Base-by-base conservation (phyloP, 805 yeast genomes). In the Yarrowia keelungensis region DNA sequence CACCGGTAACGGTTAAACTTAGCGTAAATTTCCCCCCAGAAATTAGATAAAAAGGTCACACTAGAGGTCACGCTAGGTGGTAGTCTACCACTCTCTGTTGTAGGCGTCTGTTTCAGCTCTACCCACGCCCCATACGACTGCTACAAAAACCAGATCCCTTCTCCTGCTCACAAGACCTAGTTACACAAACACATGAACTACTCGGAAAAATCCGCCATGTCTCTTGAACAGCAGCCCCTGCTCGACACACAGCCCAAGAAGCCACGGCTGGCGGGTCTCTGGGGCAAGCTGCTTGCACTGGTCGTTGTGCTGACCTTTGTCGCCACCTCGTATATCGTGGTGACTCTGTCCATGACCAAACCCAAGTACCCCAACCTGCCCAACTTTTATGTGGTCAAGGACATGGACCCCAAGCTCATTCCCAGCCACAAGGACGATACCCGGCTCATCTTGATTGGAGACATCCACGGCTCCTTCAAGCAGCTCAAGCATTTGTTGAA, bases 401-500 rank as follows among this genome's bases (percentile, higher is more conserved):
- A 38, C 7, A 49, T 62, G 67, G 56, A 62, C 45, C 38, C 38
- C 19, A 26, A 22, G 22, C 45, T 62, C 39, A 22, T 62, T 70
- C 75, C 53, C 39, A 54, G 42, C 49, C 67, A 65, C 65, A 38
- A 69, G 11, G 56, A 64, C n/a, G 70, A 69, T 8, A 66, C 74
- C 47, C 81, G 97, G 70, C 74, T 90, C 15, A 81, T 94, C 4
- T 75, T 92, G 58, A 82, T 93, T 35, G 98, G 98, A 4, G 98
- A 93, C 76, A 86, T 93, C 26, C 98, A 93, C 78, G 98, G 97
- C 1, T 87, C 88, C 72, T 86, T 82, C 73, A 78, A 81, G 8
- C 86, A 86, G 73, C 79, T 92, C 68, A 75, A 76, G 69, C 78
- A 81, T 61, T 79, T 94, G 49, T 78, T 93, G 68, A 73, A 80